Base-by-base conservation (phyloP, 805 yeast genomes). In the Candida golubevii region DNA sequence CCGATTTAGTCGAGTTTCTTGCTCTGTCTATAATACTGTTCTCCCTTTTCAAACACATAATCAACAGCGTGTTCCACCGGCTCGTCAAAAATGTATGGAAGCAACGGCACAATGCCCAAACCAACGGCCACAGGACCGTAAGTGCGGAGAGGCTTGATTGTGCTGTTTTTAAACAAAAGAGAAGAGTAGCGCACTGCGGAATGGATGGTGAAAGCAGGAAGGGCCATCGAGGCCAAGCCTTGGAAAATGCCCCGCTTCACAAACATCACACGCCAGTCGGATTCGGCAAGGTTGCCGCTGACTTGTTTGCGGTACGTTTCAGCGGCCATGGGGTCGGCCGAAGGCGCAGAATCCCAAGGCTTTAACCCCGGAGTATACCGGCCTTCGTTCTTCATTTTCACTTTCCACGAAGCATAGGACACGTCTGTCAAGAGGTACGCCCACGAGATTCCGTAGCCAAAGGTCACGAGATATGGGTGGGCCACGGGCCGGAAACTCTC, bases 191-290 rank as follows among this genome's bases (percentile, higher is more conserved):
- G 74, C 34, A 86, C 95, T 6, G 82, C 69, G 2, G 85, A 74
- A 60, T 86, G 95, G 55, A 86, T 86, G 6, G 95, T 86, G 62
- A 85, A 80, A 3, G 95, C 95, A 8, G 95, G 95, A 35, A 86
- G 71, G 12, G 87, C 91, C 93, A 86, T 87, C 36, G 88, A 80
- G 2, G 95, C 95, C 50, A 87, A 72, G 50, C 84, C 73, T 63
- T 86, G 95, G 69, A 86, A 86, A 26, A 85, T 55, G n/a, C 86
- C 89, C 60, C 95, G 75, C 60, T 86, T 82, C 33, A 83, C 55
- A 7, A 76, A 82, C 7, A 76, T 78, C 42, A 82, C 50, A 53
- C 75, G 75, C 88, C 90, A 87, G 59, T 84, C 89, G 48, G 79
- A 67, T 37, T 77, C 80, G 28, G 66, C 69, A 40, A 60, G 36